Conservation (phyloP, 148 eudicot species). For the Vaccinium darrowii region DNA sequence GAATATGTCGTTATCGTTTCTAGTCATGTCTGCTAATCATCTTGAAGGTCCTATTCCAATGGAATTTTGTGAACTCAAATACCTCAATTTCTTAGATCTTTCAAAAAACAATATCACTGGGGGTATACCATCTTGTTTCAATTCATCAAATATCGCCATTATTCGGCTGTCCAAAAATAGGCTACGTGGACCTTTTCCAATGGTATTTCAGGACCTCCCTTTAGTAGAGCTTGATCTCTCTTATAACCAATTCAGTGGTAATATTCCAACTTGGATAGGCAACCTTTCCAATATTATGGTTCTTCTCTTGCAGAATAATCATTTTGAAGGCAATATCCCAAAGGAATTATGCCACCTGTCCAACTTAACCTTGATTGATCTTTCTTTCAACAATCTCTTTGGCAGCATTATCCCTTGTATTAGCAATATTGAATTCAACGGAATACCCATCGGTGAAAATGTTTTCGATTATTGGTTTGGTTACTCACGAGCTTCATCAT, state of each 20-base stretch:
- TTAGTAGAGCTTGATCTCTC: neutral
- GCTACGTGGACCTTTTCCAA: neutral
- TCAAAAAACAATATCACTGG: neutral
- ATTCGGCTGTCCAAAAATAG: neutral
- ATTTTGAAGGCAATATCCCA: neutral
- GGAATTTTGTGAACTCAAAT: neutral
- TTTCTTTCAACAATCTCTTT: neutral
- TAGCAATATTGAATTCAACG: neutral
- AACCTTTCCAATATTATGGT: neutral
- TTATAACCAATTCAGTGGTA: neutral
- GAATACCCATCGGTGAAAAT: too few species aligned
- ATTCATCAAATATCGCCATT: neutral
- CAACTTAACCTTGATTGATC: neutral
- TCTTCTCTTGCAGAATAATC: neutral
- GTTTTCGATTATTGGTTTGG: too few species aligned
- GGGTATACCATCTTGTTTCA: neutral
- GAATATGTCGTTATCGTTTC: neutral
- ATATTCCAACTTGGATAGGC: neutral
- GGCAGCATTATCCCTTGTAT: neutral
- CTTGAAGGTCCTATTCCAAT: conserved; percentile 2
- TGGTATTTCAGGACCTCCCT: neutral
- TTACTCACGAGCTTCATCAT: too few species aligned
- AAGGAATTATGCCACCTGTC: neutral
- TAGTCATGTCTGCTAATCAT: neutral
- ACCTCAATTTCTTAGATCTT: neutral